These are phyloP conservation scores for Aureobasidium namibiae DNA, from an alignment of 2,329 filamentous ascomycete genomes.

Conservation along the genomic window DNA sequence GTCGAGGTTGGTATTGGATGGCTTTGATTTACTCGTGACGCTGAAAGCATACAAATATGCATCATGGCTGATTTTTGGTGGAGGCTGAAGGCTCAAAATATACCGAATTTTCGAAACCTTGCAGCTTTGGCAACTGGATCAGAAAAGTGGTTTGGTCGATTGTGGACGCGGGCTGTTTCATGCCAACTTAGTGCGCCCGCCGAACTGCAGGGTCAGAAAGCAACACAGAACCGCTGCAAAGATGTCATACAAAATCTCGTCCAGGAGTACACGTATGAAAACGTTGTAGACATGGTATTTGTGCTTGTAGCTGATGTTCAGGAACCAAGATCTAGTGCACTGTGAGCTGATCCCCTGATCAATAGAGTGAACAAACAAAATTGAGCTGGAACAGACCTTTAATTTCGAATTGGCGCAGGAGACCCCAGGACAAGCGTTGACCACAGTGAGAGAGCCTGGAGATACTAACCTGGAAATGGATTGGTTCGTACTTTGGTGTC, in stretches of 20 bases:
- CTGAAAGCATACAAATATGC: not conserved
- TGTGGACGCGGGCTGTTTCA: slow-evolving; percentile 12
- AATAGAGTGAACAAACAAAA: not conserved
- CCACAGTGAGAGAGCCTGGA: not conserved
- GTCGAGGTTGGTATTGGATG: no score
- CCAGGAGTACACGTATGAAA: not conserved
- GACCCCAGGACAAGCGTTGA: slow-evolving; percentile 3
- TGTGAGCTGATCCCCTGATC: not conserved
- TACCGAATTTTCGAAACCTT: not conserved
- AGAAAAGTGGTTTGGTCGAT: slow-evolving; percentile 7
- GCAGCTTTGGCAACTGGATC: not conserved
- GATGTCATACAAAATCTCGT: not conserved
- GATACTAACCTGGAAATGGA: not conserved
- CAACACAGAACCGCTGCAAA: not conserved
- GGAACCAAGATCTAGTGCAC: not conserved
- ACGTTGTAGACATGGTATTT: not conserved
- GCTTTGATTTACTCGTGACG: no score
- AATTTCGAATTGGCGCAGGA: slow-evolving; percentile 3
- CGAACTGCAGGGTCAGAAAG: slow-evolving; percentile 7
- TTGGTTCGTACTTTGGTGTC: slow-evolving; percentile 6
- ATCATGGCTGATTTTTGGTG: not conserved
- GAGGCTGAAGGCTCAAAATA: not conserved
- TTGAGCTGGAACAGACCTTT: not conserved
- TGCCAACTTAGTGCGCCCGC: slow-evolving; percentile 10
- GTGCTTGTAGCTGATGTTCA: not conserved